phyloP scores from a whole-genome alignment of 2,329 filamentous ascomycete species.

The Diplodia mutila region DNA sequence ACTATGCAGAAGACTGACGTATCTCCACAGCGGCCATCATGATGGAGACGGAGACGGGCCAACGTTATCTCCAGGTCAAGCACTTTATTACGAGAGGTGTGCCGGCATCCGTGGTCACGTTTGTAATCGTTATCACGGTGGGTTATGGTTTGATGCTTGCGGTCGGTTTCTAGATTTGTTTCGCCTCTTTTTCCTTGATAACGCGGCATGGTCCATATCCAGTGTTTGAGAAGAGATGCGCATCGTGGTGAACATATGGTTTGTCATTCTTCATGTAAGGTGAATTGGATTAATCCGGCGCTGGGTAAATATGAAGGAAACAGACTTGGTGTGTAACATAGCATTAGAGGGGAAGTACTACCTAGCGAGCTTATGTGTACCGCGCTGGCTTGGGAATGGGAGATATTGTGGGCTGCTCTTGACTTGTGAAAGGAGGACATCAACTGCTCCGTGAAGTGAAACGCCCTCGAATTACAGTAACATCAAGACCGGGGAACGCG shows the following conservation, averaged over 20 bases:
- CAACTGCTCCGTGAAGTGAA: no score
- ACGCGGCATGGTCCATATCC: neutral
- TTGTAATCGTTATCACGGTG: slow-evolving; percentile 80
- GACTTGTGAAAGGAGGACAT: neutral
- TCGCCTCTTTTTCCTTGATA: neutral
- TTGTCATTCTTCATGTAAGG: neutral
- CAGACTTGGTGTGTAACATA: neutral
- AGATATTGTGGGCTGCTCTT: neutral
- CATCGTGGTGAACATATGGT: neutral
- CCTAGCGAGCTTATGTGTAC: neutral
- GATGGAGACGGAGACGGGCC: slow-evolving; percentile 87
- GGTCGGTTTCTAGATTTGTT: slow-evolving; percentile 59
- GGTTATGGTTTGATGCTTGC: slow-evolving; percentile 90
- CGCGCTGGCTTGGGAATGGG: neutral
- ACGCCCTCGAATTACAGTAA: neutral
- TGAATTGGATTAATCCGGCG: neutral
- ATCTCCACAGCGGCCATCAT: slow-evolving; percentile 80
- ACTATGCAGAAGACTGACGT: neutral
- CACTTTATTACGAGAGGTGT: slow-evolving; percentile 96
- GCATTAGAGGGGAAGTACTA: neutral
- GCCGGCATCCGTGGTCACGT: slow-evolving; percentile 80
- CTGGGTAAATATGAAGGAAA: neutral
- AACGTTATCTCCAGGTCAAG: slow-evolving; percentile 86
- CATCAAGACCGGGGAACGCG: neutral
- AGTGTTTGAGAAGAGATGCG: neutral